A percentile compares a stretch with the other conserved stretches of the same genome.
These are phyloP conservation scores for Trichoderma endophyticum DNA, from an alignment of 2,329 filamentous ascomycete genomes.

Conservation along the genomic window DNA sequence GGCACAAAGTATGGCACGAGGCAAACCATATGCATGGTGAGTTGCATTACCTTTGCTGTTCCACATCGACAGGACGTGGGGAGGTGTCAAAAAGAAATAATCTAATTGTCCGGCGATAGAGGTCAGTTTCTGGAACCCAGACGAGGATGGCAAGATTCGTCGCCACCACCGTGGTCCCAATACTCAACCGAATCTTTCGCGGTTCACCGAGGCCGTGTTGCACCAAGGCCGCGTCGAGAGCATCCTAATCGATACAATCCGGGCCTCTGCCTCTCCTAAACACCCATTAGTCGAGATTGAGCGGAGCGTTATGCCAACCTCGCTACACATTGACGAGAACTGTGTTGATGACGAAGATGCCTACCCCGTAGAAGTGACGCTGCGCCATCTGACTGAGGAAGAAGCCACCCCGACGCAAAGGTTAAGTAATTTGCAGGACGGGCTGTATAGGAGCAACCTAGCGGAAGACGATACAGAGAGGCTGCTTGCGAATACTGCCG, in stretches of 20 bases:
- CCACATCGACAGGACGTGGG: slow-evolving; percentile 19
- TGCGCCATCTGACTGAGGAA: slow-evolving; percentile 56
- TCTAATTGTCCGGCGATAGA: not conserved
- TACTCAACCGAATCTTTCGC: slow-evolving; percentile 56
- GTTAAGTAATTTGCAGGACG: slow-evolving; percentile 39
- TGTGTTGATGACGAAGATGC: slow-evolving; percentile 46
- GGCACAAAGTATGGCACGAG: slow-evolving; percentile 61
- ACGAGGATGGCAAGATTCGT: slow-evolving; percentile 52
- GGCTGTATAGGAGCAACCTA: slow-evolving; percentile 59
- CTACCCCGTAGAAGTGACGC: slow-evolving; percentile 59
- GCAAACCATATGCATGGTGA: slow-evolving; percentile 65
- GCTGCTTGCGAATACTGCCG: slow-evolving; percentile 34
- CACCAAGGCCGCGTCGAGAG: slow-evolving; percentile 70
- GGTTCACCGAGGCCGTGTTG: slow-evolving; percentile 63
- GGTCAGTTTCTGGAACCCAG: slow-evolving; percentile 55
- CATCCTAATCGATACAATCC: slow-evolving; percentile 62
- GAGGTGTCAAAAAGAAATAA: not conserved
- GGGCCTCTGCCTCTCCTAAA: slow-evolving; percentile 44
- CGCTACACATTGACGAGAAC: slow-evolving; percentile 52
- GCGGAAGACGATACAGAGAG: slow-evolving; percentile 55
- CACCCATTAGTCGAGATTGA: slow-evolving; percentile 49
- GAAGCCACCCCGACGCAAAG: slow-evolving; percentile 49
- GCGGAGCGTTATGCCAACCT: slow-evolving; percentile 56
- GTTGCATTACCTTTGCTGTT: not conserved
- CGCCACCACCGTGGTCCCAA: slow-evolving; percentile 61